Evolutionary conservation across 495 filamentous ascomycete species (phyloP), one percentile per base, ranked within the genome.

Genomic region (Penicillium ochrochloron): DNA sequence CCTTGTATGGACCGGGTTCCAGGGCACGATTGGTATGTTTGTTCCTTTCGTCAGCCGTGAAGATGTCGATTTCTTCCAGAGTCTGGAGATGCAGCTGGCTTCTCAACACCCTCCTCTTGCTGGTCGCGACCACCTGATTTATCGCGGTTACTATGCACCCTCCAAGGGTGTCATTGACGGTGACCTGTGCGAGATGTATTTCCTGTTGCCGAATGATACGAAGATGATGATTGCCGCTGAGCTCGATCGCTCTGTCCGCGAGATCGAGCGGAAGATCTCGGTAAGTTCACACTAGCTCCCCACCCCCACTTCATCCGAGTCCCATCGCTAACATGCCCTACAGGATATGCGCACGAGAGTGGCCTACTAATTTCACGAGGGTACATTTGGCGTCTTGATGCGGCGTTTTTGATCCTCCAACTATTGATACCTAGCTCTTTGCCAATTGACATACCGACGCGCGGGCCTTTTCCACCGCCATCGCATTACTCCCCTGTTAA

Each of bases 111-210:
- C 93, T 23, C 92, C 93, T 14, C 82, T 97, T 25, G 92, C 92
- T 11, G 95, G 96, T 33, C 85, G 96, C 62, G 96, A 98, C 74
- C 95, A 99, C 76, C 76, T 99, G 33, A 94, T 97, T 52, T 99
- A 97, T 71, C 84, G 96, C 59, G 87, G 93, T 51, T 99, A 98
- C 73, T 98, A 99, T 73, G 92, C 90, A n/a, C 96, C 96, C 1
- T 92, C 95, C 15, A 99, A 99, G 83, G 92, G 92, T 0, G 88
- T 96, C 31, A 96, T 99, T 72, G 96, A 99, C 76, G 96, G 96
- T n/a, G 96, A 99, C 81, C 81, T 99, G 63, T 97, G 94, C 72
- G 96, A 99, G 82, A 85, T 92, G 70, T 99, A 92, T 74, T 85
- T 90, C 57, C 75, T 93, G 53, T 79, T 98, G 63, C 83, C 90